Evolutionary conservation across 805 yeast genomes (phyloP).

Genomic region (Vanderwaltozyma verrucispora): DNA sequence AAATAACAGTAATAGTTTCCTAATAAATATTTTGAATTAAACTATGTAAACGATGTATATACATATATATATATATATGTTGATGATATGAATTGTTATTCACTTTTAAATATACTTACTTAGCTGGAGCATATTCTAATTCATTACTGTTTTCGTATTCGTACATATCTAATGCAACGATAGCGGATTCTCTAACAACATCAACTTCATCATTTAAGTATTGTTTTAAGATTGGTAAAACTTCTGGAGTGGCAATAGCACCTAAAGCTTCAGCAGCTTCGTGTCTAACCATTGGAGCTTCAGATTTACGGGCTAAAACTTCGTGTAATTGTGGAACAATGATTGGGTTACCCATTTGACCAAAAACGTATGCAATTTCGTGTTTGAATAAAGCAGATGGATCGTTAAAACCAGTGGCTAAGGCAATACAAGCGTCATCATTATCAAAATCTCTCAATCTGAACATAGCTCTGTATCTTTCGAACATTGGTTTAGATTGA

Average conservation of each 20-base stretch:
- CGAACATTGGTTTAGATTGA: slow-evolving; percentile 69
- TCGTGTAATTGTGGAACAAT: slow-evolving; percentile 81
- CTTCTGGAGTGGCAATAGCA: slow-evolving; percentile 91
- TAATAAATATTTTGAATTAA: no score
- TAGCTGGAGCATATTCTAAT: slow-evolving; percentile 49
- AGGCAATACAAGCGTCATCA: slow-evolving; percentile 84
- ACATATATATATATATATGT: neutral
- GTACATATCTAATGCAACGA: slow-evolving; percentile 97
- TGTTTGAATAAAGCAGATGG: slow-evolving; percentile 92
- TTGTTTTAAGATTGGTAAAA: slow-evolving; percentile 73
- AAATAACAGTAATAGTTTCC: no score
- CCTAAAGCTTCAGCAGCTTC: slow-evolving; percentile 99
- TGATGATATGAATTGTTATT: neutral
- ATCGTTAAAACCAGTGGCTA: slow-evolving; percentile 84
- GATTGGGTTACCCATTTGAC: slow-evolving; percentile 90
- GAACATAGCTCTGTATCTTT: slow-evolving; percentile 97
- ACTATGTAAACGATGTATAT: no score
- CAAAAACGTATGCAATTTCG: slow-evolving; percentile 96
- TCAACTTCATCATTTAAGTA: slow-evolving; percentile 72
- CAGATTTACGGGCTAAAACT: slow-evolving; percentile 63
- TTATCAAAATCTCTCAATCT: slow-evolving; percentile 91
- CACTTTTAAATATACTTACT: no score
- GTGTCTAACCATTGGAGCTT: slow-evolving; percentile 98
- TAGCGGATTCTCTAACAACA: slow-evolving; percentile 93
- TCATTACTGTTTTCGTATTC: slow-evolving; percentile 84